Conservation (phyloP, 1,284 basidiomycete genomes). For the Pseudozyma pruni region DNA sequence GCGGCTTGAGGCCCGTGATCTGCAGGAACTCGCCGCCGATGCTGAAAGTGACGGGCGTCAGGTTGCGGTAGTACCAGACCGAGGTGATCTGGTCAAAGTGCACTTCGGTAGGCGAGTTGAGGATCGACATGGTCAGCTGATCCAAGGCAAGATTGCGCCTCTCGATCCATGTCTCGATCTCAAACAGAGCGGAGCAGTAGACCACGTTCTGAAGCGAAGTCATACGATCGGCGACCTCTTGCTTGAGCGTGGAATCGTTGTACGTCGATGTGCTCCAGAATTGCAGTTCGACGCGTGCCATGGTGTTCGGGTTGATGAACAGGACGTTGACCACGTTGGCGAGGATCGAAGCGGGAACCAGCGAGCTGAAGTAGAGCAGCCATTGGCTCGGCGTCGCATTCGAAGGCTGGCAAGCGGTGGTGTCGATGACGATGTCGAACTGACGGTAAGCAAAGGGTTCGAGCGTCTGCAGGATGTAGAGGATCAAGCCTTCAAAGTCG, state of each 20-base stretch:
- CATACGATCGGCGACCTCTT: conserved; percentile 34
- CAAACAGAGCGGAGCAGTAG: conserved; percentile 42
- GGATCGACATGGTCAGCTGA: conserved; percentile 45
- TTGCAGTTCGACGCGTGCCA: conserved; percentile 40
- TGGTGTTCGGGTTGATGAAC: conserved; percentile 59
- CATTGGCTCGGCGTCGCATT: conserved; percentile 58
- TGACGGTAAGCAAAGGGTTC: conserved; percentile 39
- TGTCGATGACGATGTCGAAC: conserved; percentile 58
- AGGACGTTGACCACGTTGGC: conserved; percentile 54
- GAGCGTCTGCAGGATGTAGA: conserved; percentile 53
- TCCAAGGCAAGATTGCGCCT: conserved; percentile 56
- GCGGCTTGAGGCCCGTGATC: conserved; percentile 59
- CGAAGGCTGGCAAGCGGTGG: conserved; percentile 45
- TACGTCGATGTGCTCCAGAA: conserved; percentile 30
- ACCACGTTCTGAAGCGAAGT: conserved; percentile 35
- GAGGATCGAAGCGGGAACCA: conserved; percentile 50
- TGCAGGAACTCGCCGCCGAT: conserved; percentile 61
- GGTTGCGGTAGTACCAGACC: conserved; percentile 62
- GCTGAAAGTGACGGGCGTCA: conserved; percentile 59
- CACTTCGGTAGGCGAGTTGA: conserved; percentile 39
- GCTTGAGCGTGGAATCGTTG: conserved; percentile 30
- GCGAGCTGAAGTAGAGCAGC: conserved; percentile 56
- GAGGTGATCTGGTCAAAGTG: conserved; percentile 58
- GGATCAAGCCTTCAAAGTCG: conserved; percentile 83
- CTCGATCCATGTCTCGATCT: conserved; percentile 58